Evolutionary conservation across 75 land plant species (phyloP).

Genomic region (Cryptomeria japonica): DNA sequence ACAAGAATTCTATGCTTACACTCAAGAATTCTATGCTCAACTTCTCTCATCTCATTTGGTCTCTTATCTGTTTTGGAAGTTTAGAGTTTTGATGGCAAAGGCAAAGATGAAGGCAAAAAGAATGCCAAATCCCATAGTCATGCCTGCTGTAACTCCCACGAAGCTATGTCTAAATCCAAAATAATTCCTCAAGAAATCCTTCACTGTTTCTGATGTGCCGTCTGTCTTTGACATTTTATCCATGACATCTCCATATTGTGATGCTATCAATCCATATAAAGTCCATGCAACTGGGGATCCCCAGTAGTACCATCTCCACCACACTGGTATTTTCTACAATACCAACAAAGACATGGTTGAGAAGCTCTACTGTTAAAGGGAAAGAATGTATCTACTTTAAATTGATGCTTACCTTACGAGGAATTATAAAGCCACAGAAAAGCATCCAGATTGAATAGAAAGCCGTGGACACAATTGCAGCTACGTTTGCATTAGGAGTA

Average conservation of each 20-base stretch:
- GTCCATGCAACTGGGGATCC: conserved; percentile 70
- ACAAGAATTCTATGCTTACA: not conserved
- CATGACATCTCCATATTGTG: conserved; percentile 59
- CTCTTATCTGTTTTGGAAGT: conserved; percentile 46
- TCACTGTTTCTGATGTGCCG: conserved; percentile 15
- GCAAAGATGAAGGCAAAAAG: conserved; percentile 59
- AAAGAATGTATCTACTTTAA: not conserved
- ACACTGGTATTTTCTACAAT: conserved; percentile 64
- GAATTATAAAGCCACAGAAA: conserved; percentile 44
- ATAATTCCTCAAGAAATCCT: conserved; percentile 19
- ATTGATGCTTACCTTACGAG: conserved; percentile 25
- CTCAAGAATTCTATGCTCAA: too few species aligned
- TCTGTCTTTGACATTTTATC: not conserved
- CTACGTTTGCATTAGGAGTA: conserved; percentile 41
- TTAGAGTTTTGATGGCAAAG: conserved; percentile 59
- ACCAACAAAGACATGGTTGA: conserved; percentile 3
- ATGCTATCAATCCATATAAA: conserved; percentile 58
- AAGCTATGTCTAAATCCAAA: conserved; percentile 68
- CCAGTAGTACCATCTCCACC: conserved; percentile 93
- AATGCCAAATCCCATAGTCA: conserved; percentile 42
- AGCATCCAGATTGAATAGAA: conserved; percentile 43
- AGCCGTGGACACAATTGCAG: conserved; percentile 61
- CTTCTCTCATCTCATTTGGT: too few species aligned
- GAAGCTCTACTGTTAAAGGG: not conserved
- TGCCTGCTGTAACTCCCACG: conserved; percentile 36